Conservation (phyloP, 306 rosid species). For the Malus sylvestris region DNA sequence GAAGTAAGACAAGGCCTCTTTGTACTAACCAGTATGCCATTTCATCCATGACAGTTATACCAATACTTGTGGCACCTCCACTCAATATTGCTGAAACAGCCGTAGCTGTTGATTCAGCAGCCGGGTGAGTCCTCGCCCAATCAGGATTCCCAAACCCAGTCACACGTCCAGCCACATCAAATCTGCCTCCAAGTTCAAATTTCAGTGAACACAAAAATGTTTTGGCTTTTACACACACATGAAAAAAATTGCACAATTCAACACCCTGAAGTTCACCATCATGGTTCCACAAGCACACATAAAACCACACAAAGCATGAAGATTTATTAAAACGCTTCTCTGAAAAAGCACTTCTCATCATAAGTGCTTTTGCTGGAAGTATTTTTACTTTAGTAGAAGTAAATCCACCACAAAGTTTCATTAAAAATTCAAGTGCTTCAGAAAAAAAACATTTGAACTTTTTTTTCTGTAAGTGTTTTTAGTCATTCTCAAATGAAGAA, state of each 20-base stretch:
- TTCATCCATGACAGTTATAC: slow-evolving; percentile 92
- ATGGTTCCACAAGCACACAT: not conserved
- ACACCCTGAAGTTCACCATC: not conserved
- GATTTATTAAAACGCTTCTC: not conserved
- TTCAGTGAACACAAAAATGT: not conserved
- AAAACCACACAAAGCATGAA: not conserved
- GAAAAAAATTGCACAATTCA: not conserved
- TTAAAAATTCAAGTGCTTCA: not conserved
- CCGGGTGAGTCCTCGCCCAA: slow-evolving; percentile 83
- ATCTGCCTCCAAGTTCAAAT: slow-evolving; percentile 35
- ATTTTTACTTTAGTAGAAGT: not conserved
- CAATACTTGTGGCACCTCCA: slow-evolving; percentile 81
- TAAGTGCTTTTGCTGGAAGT: not conserved
- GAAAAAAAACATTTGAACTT: too few relatives aligned
- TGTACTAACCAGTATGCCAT: slow-evolving; percentile 73
- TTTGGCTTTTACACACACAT: not conserved
- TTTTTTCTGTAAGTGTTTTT: too few relatives aligned
- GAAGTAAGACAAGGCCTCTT: not conserved
- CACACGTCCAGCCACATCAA: slow-evolving; percentile 70
- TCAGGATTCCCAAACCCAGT: slow-evolving; percentile 90
- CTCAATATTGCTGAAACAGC: slow-evolving; percentile 42
- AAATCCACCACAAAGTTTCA: too few relatives aligned
- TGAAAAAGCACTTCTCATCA: not conserved
- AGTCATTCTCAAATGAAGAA: too few relatives aligned
- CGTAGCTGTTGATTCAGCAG: slow-evolving; percentile 75